phyloP scores from a whole-genome alignment of 2,329 filamentous ascomycete genomes.

The Apiospora arundinis region DNA sequence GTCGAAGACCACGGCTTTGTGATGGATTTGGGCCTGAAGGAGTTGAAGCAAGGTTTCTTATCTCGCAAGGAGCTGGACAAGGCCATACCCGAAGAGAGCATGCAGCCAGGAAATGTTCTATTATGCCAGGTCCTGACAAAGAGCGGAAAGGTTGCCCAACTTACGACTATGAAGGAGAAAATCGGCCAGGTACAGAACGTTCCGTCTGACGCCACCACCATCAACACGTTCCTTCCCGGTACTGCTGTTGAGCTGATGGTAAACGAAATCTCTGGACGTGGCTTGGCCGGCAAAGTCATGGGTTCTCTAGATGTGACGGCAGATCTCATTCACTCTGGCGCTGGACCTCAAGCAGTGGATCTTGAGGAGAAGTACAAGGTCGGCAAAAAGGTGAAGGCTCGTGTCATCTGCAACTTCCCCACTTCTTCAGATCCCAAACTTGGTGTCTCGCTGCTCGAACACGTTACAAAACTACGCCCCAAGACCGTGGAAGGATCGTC shows the following conservation, averaged over 20 bases:
- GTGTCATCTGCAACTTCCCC: conserved; percentile 88
- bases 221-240: conserved; percentile 90
- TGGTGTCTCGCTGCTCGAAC: conserved; percentile 87
- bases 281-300: conserved; percentile 89
- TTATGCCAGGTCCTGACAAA: conserved; percentile 81
- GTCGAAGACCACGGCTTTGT: conserved; percentile 96
- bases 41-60: conserved; percentile 78
- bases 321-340: conserved; percentile 87
- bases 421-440: conserved; percentile 80
- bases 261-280: conserved; percentile 74
- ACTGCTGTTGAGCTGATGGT: conserved; percentile 88
- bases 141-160: conserved; percentile 82
- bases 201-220: conserved; percentile 79
- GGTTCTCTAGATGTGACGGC: conserved; percentile 90
- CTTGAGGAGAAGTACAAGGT: conserved; percentile 81
- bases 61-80: conserved; percentile 80
- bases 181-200: conserved; percentile 70
- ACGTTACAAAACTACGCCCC: conserved; percentile 70
- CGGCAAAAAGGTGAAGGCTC: conserved; percentile 82
- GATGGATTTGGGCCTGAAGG: conserved; percentile 85
- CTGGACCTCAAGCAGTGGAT: conserved; percentile 71
- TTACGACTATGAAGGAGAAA: conserved; percentile 76
- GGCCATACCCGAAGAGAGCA: conserved; percentile 65
- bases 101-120: conserved; percentile 85
- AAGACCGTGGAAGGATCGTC: conserved; percentile 52